Base-by-base conservation (phyloP, 306 rosid genomes). In the Dryas drummondii region DNA sequence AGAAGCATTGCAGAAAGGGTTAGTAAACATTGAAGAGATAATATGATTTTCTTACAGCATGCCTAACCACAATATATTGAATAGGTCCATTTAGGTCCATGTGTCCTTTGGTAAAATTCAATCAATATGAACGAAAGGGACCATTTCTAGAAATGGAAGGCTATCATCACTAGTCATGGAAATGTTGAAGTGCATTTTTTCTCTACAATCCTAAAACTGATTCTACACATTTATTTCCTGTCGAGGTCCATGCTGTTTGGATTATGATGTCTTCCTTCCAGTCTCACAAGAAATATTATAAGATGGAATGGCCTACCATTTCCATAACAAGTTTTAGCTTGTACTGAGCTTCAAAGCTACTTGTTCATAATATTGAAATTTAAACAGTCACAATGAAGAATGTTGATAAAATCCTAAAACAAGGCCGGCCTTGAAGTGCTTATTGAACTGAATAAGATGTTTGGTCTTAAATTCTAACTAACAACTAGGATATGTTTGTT, bases 1-100 rank as follows among this genome's bases (percentile, higher is more conserved):
- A 91, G 99, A 54, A 94, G 99, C 82, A 94, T 94, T 70, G 99
- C 99, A 1, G 99, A 94, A 80, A 81, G 98, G 91, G 98, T 93
- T 46, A 83, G 88, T 74, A 75, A 78, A 55, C 48, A 12, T 67
- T 55, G 16, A 41, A 49, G 14, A 10, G 19, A 26, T 65, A 47
- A 37, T 17, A 42, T 74, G 8, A 58, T 49, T 65, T 15, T 65
- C 37, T 26, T 44, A 64, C 41, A n/a, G 10, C 62, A 49, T 61
- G 59, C 22, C 41, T 40, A 32, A 26, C 52, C 41, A 49, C 48
- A 62, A 74, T 3, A 54, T 66, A 70, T 40, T 15, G 16, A 27
- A 32, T 67, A 27, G 47, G 14, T 52, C 61, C 48, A 13, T 52
- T 14, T 27, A 16, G 7, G 17, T 68, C n/a, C 26, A 7, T 63